Evolutionary conservation across 2,329 filamentous ascomycete genomes (phyloP), one percentile per base, ranked within the genome.

Genomic region (Ilyonectria destructans): DNA sequence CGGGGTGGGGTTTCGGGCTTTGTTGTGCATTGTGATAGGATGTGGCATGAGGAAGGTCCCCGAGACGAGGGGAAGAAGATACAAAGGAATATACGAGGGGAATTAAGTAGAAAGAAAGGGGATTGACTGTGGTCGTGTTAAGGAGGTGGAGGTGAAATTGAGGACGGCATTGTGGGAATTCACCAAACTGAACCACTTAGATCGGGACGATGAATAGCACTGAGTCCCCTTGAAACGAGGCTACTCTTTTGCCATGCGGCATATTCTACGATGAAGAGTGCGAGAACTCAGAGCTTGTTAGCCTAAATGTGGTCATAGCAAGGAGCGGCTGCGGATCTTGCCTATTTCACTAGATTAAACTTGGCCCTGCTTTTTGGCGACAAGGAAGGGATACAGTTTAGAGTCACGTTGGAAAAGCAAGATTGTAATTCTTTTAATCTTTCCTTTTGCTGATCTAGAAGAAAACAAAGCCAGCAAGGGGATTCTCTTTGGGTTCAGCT

Each of bases 211-310:
- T 43, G 62, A 70, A 55, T 59, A 73, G 52, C 76, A 82, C 57
- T 3, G 23, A 35, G 35, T 8, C 45, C 82, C 54, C 56, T 85
- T 80, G 21, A 63, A 74, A 23, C 80, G 85, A 63, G 83, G 83
- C 0, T 82, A 85, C 52, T 80, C 78, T 4, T 85, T 86, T 66
- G 84, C 80, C 78, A 4, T 85, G 86, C 66, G 84, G 86, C 68
- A 73, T 85, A 17, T 75, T 80, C 17, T 82, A 80, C 54, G 75
- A 82, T 29, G 75, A 81, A 43, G 69, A 73, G 3, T 60, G 58
- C 0, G 63, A 45, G 29, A 40, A n/a, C 15, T 49, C 69, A 2
- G 66, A 70, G 73, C 71, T 86, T n/a, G 77, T 86, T 15, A 82
- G 86, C 71, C 73, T 85, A 40, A 86, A 85, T 62, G 79, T 23